Conservation (phyloP, 805 yeast species). For the Teunomyces pallodes region DNA sequence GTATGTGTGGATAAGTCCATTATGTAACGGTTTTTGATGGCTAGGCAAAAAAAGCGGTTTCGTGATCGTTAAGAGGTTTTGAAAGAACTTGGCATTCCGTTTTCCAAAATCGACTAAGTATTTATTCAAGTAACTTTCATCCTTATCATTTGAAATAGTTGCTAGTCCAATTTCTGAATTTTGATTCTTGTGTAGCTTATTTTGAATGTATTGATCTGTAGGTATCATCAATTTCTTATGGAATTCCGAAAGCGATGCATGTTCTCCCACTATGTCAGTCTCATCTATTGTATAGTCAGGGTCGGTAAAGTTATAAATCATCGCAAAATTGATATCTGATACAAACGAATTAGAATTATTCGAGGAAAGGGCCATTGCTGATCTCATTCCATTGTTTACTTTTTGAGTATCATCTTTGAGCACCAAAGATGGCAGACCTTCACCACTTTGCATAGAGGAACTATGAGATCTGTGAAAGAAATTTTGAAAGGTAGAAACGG, state of each 20-base stretch:
- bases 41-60: conserved; percentile 26
- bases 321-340: conserved; percentile 28
- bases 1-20: conserved; percentile 21
- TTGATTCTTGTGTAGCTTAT: conserved; percentile 15
- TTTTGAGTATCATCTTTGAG: not conserved
- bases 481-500: conserved; percentile 30
- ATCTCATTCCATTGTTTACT: conserved; percentile 14
- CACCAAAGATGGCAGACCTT: conserved; percentile 3
- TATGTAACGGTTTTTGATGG: conserved; percentile 18
- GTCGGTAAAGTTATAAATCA: conserved; percentile 33
- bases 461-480: conserved; percentile 30
- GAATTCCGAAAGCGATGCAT: conserved; percentile 21
- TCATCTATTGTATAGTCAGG: conserved; percentile 28
- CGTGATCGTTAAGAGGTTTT: conserved; percentile 15
- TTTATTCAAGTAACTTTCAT: conserved; percentile 11
- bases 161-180: conserved; percentile 20
- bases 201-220: conserved; percentile 32
- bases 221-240: conserved; percentile 32
- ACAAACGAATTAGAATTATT: conserved; percentile 34
- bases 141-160: conserved; percentile 11
- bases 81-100: conserved; percentile 16
- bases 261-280: conserved; percentile 18
- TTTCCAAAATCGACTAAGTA: conserved; percentile 19
- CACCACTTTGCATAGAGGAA: conserved; percentile 10
- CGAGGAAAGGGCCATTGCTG: conserved; percentile 29